Percentiles rank a stretch among this genome's conserved stretches.
Evolutionary conservation across 2,329 filamentous ascomycete species (phyloP).

Genomic region (Xylaria sp.): DNA sequence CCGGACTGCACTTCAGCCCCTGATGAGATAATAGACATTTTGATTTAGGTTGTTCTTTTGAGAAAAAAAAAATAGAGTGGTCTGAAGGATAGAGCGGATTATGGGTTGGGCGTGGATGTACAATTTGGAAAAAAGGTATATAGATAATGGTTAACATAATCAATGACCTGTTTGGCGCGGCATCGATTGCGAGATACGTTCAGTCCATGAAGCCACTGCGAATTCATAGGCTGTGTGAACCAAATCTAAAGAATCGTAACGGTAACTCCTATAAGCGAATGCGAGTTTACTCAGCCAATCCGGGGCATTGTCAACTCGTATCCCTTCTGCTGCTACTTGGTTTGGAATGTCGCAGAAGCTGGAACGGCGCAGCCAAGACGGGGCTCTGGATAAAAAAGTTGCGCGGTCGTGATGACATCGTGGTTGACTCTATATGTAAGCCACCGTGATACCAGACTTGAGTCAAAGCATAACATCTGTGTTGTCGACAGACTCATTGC

Average conservation of each 20-base stretch:
- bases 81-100: no score
- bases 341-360: constrained; percentile 69
- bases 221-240: not conserved
- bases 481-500: not conserved
- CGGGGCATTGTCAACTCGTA: constrained; percentile 30
- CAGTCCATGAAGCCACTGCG: no score
- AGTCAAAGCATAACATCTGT: not conserved
- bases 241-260: no score
- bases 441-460: not conserved
- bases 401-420: not conserved
- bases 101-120: no score
- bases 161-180: constrained; percentile 11
- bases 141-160: not conserved
- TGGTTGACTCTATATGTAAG: not conserved
- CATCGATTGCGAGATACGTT: not conserved
- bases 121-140: no score
- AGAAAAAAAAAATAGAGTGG: not conserved
- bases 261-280: constrained; percentile 16
- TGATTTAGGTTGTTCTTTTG: not conserved
- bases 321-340: constrained; percentile 41
- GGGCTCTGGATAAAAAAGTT: not conserved
- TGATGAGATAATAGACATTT: not conserved
- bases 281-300: constrained; percentile 30
- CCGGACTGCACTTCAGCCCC: constrained; percentile 14
- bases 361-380: constrained; percentile 56